Conservation (phyloP, 2,329 filamentous ascomycete genomes). For the Alternaria longipes region DNA sequence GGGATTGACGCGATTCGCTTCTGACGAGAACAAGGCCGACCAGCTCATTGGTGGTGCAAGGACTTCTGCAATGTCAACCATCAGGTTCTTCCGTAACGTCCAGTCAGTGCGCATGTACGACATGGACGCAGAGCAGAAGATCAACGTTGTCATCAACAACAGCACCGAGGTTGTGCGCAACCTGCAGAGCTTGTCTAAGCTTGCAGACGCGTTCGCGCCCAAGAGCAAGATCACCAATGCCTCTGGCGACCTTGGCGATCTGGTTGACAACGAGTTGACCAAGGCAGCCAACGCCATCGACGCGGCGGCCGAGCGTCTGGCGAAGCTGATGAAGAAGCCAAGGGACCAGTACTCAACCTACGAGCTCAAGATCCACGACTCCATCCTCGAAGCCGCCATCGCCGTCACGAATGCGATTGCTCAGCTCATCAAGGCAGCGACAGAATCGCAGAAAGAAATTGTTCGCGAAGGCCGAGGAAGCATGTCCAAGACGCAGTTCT, state of each 20-base stretch:
- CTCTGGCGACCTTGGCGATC: slow-evolving; percentile 87
- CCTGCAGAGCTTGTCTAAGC: slow-evolving; percentile 90
- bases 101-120: slow-evolving; percentile 94
- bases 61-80: slow-evolving; percentile 83
- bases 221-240: slow-evolving; percentile 82
- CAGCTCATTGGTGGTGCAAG: slow-evolving; percentile 83
- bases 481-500: slow-evolving; percentile 90
- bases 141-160: slow-evolving; percentile 95
- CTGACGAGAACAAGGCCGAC: slow-evolving; percentile 94
- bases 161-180: slow-evolving; percentile 97
- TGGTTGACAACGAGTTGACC: slow-evolving; percentile 89
- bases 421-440: slow-evolving; percentile 92
- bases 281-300: slow-evolving; percentile 97
- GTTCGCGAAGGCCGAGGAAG: slow-evolving; percentile 90
- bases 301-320: slow-evolving; percentile 85
- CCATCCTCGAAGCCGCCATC: slow-evolving; percentile 90
- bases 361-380: slow-evolving; percentile 94
- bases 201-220: slow-evolving; percentile 90
- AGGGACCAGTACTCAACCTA: slow-evolving; percentile 95
- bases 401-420: slow-evolving; percentile 95
- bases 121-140: slow-evolving; percentile 90
- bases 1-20: slow-evolving; percentile 89
- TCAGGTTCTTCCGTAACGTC: slow-evolving; percentile 93
- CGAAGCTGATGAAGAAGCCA: slow-evolving; percentile 95
- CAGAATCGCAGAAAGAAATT: slow-evolving; percentile 93